Base-by-base conservation (phyloP, 2,329 filamentous ascomycete species). In the Pseudocercospora fijiensis region DNA sequence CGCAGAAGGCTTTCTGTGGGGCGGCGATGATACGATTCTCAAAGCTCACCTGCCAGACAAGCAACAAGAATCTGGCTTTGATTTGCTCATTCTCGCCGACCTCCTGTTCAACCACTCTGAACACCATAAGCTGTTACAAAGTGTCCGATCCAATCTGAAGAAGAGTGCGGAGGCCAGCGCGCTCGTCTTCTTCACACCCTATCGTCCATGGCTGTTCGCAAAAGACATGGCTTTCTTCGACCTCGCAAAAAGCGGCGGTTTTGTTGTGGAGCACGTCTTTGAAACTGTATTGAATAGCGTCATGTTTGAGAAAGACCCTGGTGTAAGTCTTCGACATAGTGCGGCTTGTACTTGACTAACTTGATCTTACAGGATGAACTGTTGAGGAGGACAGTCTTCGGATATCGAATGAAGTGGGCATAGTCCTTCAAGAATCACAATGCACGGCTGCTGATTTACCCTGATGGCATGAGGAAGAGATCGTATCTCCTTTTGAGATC, bases 161-260 rank as follows among this genome's bases (percentile, higher is more conserved):
- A 82, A 79, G 65, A 76, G 79, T 3, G 71, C 76, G 3, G 80
- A 80, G 1, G 86, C 88, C 56, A 83, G 83, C 60, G 92, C 92
- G 1, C 85, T 93, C 71, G 92, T 97, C 7, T 96, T 97, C 77
- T 98, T 97, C 80, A 96, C 93, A 0, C 93, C 91, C 20, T 96
- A 98, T 78, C 84, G 95, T 67, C 93, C 94, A 1, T 97, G 93
- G 93, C 81, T 97, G 73, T 83, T 90, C 71, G 85, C 92, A 67
- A 90, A 92, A 76, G 95, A 96, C 73, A 82, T 96, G 75, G 85
- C 84, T 3, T 97, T 97, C 80, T 97, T 97, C 74, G 90, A 92
- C 56, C 73, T 92, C 62, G 90, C 89, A 4, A 82, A 85, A 64
- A 84, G 85, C 58, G 83, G 81, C 56, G 92, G 92, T 0, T 90